Base-by-base conservation (phyloP, 2,329 filamentous ascomycete species). In the Ophiocordyceps camponoti-leonardi region DNA sequence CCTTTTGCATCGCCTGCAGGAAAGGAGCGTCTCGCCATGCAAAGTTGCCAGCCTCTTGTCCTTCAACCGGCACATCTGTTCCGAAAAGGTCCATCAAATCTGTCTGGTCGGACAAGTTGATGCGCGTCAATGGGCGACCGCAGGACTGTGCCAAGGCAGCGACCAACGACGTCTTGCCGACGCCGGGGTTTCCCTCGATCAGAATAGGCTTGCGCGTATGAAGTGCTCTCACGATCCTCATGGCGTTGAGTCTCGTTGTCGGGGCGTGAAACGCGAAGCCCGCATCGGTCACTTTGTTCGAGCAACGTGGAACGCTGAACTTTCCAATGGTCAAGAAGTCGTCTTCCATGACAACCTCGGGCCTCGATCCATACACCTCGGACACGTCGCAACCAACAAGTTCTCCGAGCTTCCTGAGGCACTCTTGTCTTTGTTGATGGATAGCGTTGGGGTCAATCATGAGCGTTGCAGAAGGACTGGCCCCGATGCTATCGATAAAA, bases 61-160 rank as follows among this genome's bases (percentile, higher is more conserved):
- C 88, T 63, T 96, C 92, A 4, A 94, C 80, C 0, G 92, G 92
- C 8, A 94, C 86, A 65, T 98, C 92, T 0, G 90, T 94, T 48
- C 92, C 92, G 59, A 98, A 98, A 1, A 98, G 69, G 59, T 98
- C 92, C 75, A 96, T 95, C 44, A 98, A 67, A 61, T 98, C 92
- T 0, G 93, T 98, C 64, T 98, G 92, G 54, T 98, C 92, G 0
- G 92, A 96, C 48, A 99, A 69, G 57, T 99, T 99, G 63, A 99
- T 95, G 54, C 92, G 77, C 1, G 87, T 94, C 50, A 99, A 66
- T 8, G 84, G 82, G 49, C 81, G 81, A 6, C 88, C 86, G 51
- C 86, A 83, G 4, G 81, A 79, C 52, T 76, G 75, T 1, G 93
- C 84, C 42, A 98, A 69, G 1, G 92, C 88, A 42, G 83, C 81